Evolutionary conservation across 805 yeast genomes (phyloP).

Genomic region (Saturnispora hagleri): DNA sequence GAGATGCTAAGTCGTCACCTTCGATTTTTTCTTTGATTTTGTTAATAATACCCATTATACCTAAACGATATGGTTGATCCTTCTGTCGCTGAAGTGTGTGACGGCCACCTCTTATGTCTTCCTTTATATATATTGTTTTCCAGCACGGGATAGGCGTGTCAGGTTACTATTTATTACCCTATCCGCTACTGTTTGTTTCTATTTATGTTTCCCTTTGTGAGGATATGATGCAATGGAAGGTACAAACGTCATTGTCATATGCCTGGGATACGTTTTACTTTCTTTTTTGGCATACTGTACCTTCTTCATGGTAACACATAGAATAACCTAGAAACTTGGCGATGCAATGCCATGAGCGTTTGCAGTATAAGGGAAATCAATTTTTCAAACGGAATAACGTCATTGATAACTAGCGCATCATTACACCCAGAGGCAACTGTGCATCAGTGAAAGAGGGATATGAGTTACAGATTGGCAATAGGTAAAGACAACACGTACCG

Average conservation of each 20-base stretch:
- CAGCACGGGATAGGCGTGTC: neutral
- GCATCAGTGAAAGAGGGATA: neutral
- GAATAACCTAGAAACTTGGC: neutral
- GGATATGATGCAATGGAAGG: neutral
- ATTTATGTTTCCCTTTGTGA: neutral
- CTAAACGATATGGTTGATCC: too few relatives aligned
- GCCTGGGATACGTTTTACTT: neutral
- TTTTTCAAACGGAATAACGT: neutral
- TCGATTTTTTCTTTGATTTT: slow-evolving; percentile 7
- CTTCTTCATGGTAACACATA: neutral
- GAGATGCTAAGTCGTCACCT: neutral
- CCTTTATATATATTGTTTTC: neutral
- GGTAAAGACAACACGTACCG: neutral
- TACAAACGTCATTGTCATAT: neutral
- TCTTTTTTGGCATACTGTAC: neutral
- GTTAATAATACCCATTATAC: slow-evolving; percentile 9
- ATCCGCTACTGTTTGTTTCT: neutral
- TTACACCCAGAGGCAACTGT: neutral
- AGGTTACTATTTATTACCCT: neutral
- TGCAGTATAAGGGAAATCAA: neutral
- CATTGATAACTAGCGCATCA: neutral
- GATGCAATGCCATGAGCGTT: neutral
- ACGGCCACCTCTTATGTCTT: neutral
- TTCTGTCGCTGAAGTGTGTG: too few relatives aligned
- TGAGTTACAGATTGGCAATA: neutral